Conservation (phyloP, 768 basidiomycete species). For the Austroboletus eburneus region DNA sequence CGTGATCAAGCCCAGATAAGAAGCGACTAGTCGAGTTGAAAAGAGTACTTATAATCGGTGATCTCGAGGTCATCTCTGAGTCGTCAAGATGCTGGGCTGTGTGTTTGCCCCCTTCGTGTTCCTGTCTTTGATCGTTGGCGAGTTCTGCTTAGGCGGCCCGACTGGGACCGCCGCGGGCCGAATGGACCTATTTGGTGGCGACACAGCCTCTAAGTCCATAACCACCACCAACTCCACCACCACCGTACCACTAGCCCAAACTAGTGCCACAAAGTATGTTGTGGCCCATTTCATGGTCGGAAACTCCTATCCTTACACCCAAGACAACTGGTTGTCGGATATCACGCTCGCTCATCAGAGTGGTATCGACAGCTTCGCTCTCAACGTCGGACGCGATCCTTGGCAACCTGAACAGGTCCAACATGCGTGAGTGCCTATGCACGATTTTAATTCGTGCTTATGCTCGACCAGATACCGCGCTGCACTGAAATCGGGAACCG, state of each 20-base stretch:
- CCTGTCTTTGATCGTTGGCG: too few relatives aligned
- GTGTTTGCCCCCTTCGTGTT: too few relatives aligned
- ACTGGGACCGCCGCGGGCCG: too few relatives aligned
- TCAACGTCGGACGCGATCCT: constrained; percentile 62
- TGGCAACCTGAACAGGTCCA: constrained; percentile 63
- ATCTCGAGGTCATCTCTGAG: too few relatives aligned
- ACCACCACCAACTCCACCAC: too few relatives aligned
- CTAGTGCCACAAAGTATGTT: constrained; percentile 40
- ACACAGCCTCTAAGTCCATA: too few relatives aligned
- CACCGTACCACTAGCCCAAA: constrained; percentile 7
- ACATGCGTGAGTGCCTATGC: constrained; percentile 49
- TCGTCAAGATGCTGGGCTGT: too few relatives aligned
- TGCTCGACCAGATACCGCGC: constrained; percentile 45
- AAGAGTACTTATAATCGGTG: too few relatives aligned
- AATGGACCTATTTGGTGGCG: too few relatives aligned
- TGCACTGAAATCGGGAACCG: constrained; percentile 45
- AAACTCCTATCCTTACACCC: constrained; percentile 60
- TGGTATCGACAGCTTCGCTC: constrained; percentile 66
- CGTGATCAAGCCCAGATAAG: too few relatives aligned
- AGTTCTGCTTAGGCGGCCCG: too few relatives aligned
- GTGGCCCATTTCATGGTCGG: constrained; percentile 61
- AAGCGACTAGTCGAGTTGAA: too few relatives aligned
- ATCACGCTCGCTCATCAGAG: constrained; percentile 51
- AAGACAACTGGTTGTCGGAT: constrained; percentile 42
- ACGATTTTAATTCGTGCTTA: constrained; percentile 13